phyloP scores from a whole-genome alignment of 176 grass and related monocot genomes.

The Triticum dicoccoides region DNA sequence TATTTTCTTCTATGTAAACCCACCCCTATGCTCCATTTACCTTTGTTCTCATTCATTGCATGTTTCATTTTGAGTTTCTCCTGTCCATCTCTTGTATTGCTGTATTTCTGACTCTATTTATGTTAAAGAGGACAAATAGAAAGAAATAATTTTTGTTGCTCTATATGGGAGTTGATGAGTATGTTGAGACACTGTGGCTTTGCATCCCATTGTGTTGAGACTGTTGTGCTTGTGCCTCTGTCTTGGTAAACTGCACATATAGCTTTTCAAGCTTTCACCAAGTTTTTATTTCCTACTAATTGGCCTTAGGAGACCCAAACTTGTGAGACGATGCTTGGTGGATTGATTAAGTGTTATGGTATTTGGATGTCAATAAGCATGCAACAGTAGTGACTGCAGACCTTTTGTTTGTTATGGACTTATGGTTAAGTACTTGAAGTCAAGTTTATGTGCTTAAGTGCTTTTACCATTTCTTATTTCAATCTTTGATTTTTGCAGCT shows the following conservation, averaged over 20 bases:
- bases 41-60: neutral
- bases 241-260: neutral
- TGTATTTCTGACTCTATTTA: neutral
- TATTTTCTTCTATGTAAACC: constrained; percentile 22
- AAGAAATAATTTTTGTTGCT: neutral
- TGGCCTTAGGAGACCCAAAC: constrained; percentile 2
- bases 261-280: neutral
- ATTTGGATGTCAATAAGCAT: neutral
- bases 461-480: constrained; percentile 30
- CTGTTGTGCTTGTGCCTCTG: neutral
- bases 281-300: constrained; percentile 14
- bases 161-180: neutral
- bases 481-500: constrained; percentile 53
- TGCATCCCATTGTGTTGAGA: constrained; percentile 13
- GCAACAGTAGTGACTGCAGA: neutral
- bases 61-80: neutral
- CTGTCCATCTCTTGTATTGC: neutral
- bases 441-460: constrained; percentile 1
- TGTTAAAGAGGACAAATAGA: neutral
- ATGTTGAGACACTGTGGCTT: constrained; percentile 6
- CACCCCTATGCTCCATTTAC: neutral
- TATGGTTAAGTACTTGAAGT: neutral
- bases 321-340: constrained; percentile 19
- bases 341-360: neutral
- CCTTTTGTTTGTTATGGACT: neutral